Base-by-base conservation (phyloP, 768 basidiomycete genomes). In the Pulveroboletus sp. region DNA sequence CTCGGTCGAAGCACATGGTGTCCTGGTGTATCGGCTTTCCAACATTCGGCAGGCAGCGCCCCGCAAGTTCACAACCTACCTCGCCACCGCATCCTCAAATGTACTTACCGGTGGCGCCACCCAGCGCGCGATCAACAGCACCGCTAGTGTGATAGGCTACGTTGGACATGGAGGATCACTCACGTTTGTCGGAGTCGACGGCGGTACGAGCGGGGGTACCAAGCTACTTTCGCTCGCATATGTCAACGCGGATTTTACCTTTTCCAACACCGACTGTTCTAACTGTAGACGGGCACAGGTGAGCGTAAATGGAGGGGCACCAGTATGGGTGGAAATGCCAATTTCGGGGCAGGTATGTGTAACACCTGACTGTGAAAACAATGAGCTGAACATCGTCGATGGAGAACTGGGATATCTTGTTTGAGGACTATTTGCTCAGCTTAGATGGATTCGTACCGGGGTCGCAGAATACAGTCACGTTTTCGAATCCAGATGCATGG, bases 361-460 rank as follows among this genome's bases (percentile, higher is more conserved):
- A 2, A 9, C 8, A 11, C 9, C 8, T 29, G 27, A 9, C 12
- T 9, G 4, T 29, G 8, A 11, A 11, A 9, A 29, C 27, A 11
- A 5, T 29, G 27, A 11, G 12, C 27, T 29, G 27, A 29, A 29
- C 27, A 2, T 29, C 27, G 27, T 29, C 12, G 4, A 2, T 29
- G 2, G 8, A 52, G 51, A 45, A 8, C 40, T 43, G 43, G 51
- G 25, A 55, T 36, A 34, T 20, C n/a, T 2, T 55, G 19, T 39
- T 14, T 16, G 12, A 43, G 6, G 50, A 38, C 11, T 55, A 48
- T 25, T 11, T 45, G 13, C 16, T 55, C 10, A 47, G 34, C 20
- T 32, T 55, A 21, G 45, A 48, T 10, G 53, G 53, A 33, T 55
- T 55, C n/a, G 34, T 43, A 19, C 29, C 53, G 4, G 53, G 50